Percentiles rank a stretch among this genome's conserved stretches.
These are phyloP conservation scores for Cryptococcus sp. DNA, from an alignment of 1,284 basidiomycete species.

Conservation along the genomic window DNA sequence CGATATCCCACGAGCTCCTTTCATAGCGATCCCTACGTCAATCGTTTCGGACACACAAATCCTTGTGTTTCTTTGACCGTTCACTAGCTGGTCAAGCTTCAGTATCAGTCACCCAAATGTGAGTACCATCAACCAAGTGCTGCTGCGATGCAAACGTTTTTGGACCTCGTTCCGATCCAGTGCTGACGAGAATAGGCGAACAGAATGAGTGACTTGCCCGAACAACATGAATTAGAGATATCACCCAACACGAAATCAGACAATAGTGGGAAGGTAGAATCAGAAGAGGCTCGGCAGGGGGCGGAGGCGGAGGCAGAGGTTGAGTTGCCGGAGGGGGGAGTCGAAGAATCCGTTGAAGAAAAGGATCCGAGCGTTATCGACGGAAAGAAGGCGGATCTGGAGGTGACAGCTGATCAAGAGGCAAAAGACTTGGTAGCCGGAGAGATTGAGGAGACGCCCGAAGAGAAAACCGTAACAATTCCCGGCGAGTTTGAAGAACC, in stretches of 20 bases:
- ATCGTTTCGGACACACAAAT: neutral
- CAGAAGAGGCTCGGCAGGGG: too few species aligned
- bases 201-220: slow-evolving; percentile 5
- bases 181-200: slow-evolving; percentile 1
- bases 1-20: neutral
- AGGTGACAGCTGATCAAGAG: neutral
- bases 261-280: neutral
- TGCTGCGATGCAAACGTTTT: too few species aligned
- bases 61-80: neutral
- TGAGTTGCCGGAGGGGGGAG: neutral
- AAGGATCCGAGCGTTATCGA: neutral
- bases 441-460: neutral
- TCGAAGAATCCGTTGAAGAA: neutral
- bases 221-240: slow-evolving; percentile 1
- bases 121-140: neutral
- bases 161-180: too few species aligned
- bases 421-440: neutral
- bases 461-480: neutral
- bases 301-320: neutral
- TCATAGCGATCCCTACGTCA: neutral
- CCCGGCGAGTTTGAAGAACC: neutral
- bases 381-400: neutral
- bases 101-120: slow-evolving; percentile 1
- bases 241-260: neutral
- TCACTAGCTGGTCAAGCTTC: too few species aligned